phyloP scores from a whole-genome alignment of 2,329 filamentous ascomycete genomes.

The Diplodia intermedia region DNA sequence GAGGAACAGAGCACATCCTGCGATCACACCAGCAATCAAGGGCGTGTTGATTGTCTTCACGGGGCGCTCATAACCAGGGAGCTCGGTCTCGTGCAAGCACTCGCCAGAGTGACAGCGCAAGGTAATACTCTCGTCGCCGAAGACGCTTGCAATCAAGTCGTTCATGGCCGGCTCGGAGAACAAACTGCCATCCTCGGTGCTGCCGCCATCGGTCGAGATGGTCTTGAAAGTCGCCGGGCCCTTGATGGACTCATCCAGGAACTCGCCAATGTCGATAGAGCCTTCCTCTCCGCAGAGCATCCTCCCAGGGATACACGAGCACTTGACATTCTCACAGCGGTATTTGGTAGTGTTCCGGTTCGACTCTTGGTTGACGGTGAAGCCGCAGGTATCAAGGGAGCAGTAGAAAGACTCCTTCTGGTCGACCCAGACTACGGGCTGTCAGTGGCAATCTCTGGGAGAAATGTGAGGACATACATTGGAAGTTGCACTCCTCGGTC shows the following conservation, averaged over 20 bases:
- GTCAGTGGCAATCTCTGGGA: conserved; percentile 39
- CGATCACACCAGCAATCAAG: conserved; percentile 92
- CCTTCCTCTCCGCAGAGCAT: conserved; percentile 94
- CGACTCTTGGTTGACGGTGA: conserved; percentile 70
- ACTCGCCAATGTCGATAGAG: conserved; percentile 90
- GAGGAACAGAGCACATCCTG: conserved; percentile 82
- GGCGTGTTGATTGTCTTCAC: conserved; percentile 97
- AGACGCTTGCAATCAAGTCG: conserved; percentile 82
- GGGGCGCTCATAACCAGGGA: conserved; percentile 87
- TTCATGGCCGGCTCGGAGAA: conserved; percentile 96
- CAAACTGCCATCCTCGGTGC: conserved; percentile 73
- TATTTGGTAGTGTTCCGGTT: conserved; percentile 83
- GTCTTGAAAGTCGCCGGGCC: conserved; percentile 88
- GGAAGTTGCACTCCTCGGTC: conserved; percentile 84
- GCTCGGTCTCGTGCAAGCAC: conserved; percentile 89
- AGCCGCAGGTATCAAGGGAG: conserved; percentile 80
- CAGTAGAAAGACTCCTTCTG: conserved; percentile 96
- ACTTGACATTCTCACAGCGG: conserved; percentile 82
- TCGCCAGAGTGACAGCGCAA: conserved; percentile 85
- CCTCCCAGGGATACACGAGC: conserved; percentile 84
- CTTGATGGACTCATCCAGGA: conserved; percentile 80
- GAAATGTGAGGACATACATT: conserved; percentile 67
- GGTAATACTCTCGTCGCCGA: conserved; percentile 89
- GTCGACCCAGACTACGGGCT: conserved; percentile 83
- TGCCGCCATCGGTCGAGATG: conserved; percentile 60